phyloP scores from a whole-genome alignment of 495 filamentous ascomycete species.

The Tuber aestivum region DNA sequence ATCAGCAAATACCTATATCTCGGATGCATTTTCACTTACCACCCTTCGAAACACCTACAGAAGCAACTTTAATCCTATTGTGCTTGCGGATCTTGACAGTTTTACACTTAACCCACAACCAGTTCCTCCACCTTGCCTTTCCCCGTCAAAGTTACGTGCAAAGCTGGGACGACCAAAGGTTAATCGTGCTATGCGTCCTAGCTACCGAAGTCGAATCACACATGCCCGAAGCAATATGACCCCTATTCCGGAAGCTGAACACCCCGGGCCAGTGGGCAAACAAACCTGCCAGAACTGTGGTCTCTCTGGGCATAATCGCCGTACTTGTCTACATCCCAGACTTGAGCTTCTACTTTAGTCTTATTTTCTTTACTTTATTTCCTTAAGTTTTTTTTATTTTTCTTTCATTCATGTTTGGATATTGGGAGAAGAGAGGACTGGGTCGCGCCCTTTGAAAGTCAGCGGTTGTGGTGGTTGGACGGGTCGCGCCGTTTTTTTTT shows the following conservation, averaged over 20 bases:
- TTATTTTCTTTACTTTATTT: neutral
- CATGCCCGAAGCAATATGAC: neutral
- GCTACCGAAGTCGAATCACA: neutral
- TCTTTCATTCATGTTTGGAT: neutral
- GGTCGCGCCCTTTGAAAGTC: neutral
- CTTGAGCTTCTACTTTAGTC: neutral
- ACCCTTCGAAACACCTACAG: neutral
- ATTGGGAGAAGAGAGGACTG: neutral
- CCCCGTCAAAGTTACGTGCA: neutral
- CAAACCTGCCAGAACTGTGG: neutral
- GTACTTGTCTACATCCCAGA: neutral
- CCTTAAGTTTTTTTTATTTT: neutral
- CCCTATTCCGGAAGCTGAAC: neutral
- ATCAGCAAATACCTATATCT: neutral
- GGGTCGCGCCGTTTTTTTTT: neutral
- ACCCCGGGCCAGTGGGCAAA: fast-evolving
- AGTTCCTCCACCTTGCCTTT: neutral
- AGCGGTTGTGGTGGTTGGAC: neutral
- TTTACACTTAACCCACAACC: neutral
- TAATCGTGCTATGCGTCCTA: neutral
- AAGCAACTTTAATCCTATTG: neutral
- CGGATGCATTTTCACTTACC: neutral
- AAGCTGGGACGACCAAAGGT: neutral
- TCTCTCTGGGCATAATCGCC: neutral
- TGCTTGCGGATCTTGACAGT: neutral